Conservation (phyloP, 2,329 filamentous ascomycete species). For the Berkeleyomyces rouxiae region DNA sequence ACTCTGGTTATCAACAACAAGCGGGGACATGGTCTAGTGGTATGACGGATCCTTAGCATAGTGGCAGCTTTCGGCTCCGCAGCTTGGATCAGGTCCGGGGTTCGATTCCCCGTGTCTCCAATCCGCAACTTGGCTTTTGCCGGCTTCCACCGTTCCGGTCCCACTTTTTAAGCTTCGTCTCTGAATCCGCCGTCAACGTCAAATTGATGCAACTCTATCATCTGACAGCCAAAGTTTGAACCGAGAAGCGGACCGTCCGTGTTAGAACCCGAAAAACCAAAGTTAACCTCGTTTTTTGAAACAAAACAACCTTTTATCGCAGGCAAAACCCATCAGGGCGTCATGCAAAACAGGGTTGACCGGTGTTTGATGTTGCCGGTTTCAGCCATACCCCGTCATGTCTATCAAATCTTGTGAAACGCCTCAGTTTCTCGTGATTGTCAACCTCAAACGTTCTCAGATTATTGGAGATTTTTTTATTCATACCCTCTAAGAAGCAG, state of each 20-base stretch:
- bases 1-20: neutral
- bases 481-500: neutral
- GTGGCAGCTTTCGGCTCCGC: neutral
- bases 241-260: too few species aligned
- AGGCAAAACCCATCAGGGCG: neutral
- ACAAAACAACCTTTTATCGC: neutral
- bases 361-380: neutral
- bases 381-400: neutral
- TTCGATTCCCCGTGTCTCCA: slow-evolving; percentile 11
- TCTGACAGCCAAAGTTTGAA: neutral
- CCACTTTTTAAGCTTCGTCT: neutral
- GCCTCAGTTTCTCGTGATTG: neutral
- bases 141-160: neutral
- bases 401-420: neutral
- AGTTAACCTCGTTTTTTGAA: neutral
- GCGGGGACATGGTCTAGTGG: slow-evolving; percentile 6
- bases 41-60: slow-evolving; percentile 14
- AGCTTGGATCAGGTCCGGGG: slow-evolving; percentile 11
- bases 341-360: neutral
- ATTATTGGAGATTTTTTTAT: neutral
- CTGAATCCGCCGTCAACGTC: neutral
- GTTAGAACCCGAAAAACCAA: too few species aligned
- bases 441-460: neutral
- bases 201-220: neutral
- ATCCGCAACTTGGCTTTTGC: neutral